phyloP scores from a whole-genome alignment of 78 protist species.

The slime mould (Dictyostelium discoideum) region dicty_2.7 NC_007091.3:1765501-1766000 shows the following conservation, averaged over 20 bases:
- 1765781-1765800: neutral
- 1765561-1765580: constrained; percentile 51
- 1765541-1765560: constrained; percentile 27
- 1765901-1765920: too few species aligned
- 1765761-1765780: neutral
- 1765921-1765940: too few species aligned
- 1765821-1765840: too few species aligned
- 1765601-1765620: constrained; percentile 49
- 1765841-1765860: too few species aligned
- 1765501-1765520: constrained; percentile 64
- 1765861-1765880: too few species aligned
- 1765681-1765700: constrained; percentile 30
- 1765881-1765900: too few species aligned
- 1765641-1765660: constrained; percentile 37
- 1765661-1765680: constrained; percentile 23
- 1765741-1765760: constrained; percentile 1
- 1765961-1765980: too few species aligned
- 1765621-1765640: neutral
- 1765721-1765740: neutral
- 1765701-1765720: neutral
- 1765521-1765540: constrained; percentile 58
- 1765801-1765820: too few species aligned
- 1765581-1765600: constrained; percentile 18
- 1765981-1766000: too few species aligned
- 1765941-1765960: too few species aligned